These are phyloP conservation scores for Salix dunnii DNA, from an alignment of 345 rosid genomes.

Conservation along the genomic window DNA sequence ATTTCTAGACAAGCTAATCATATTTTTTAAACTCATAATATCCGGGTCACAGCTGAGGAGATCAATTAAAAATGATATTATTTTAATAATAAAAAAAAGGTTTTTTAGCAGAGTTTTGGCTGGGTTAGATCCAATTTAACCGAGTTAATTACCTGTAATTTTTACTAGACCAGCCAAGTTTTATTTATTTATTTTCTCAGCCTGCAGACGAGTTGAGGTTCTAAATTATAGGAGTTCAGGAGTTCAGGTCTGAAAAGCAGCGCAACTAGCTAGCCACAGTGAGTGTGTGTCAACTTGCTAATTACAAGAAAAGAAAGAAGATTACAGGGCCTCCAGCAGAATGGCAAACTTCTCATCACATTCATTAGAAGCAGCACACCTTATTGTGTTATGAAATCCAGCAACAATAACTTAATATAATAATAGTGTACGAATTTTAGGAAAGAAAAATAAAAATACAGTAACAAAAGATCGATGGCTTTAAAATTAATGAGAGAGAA, in stretches of 20 bases:
- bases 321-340: neutral
- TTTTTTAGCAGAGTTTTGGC: no score
- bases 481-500: neutral
- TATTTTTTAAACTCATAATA: no score
- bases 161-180: no score
- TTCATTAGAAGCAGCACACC: slow-evolving; percentile 6
- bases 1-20: no score
- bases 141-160: no score
- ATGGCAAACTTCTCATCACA: slow-evolving; percentile 3
- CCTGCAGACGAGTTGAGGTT: no score
- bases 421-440: neutral
- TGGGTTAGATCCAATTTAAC: no score
- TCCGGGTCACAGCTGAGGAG: no score
- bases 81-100: no score
- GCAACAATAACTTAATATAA: neutral
- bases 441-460: neutral
- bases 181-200: no score
- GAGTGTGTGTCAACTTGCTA: neutral
- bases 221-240: no score
- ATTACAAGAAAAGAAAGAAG: neutral
- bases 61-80: no score
- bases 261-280: accelerated
- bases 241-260: neutral
- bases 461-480: neutral
- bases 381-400: slow-evolving; percentile 11